Base-by-base conservation (phyloP, 176 grass and related monocot genomes). In the Musa schizocarpa region DNA sequence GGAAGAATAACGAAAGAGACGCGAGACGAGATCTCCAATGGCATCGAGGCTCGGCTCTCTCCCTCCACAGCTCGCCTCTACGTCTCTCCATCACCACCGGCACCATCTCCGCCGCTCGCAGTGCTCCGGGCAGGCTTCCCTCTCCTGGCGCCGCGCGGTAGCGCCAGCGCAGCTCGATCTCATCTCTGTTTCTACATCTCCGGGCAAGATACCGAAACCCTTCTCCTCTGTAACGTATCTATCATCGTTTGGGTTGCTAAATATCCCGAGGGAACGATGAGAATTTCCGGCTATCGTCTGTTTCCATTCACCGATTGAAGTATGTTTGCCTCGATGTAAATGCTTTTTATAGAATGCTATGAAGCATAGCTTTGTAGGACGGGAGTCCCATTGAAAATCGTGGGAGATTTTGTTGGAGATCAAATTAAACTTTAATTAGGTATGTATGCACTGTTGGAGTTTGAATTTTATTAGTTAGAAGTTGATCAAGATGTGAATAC, bases 21-120 rank as follows among this genome's bases (percentile, higher is more conserved):
- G 34, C 34, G 34, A 43, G 4, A 43, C 34, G 3, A 48, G 43
- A 17, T 13, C 51, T 27, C 50, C 12, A 53, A 92, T 92, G 89
- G 86, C 88, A 63, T 78, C 88, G 74, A 90, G 83, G 79, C 77
- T 93, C 53, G 74, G 79, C 71, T 54, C 86, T 67, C 77, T 89
- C 67, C 78, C 90, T 49, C 87, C 84, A 13, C 85, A 84, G 61
- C 77, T 88, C 69, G 34, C 66, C 77, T 85, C 83, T 59, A 76
- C 86, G 14, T 64, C 61, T 52, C 61, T 43, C 23, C 73, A 52
- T 65, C 13, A 25, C 74, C 86, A 50, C 64, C 58, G 69, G 63
- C 72, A 10, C 34, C 56, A 2, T 55, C 74, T 16, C 50, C 23
- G 12, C 63, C 11, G 0, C 63, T 11, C 11, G 24, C 25, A 25